Base-by-base conservation (phyloP, 1,284 basidiomycete genomes). In the Trichosporon inkin region DNA sequence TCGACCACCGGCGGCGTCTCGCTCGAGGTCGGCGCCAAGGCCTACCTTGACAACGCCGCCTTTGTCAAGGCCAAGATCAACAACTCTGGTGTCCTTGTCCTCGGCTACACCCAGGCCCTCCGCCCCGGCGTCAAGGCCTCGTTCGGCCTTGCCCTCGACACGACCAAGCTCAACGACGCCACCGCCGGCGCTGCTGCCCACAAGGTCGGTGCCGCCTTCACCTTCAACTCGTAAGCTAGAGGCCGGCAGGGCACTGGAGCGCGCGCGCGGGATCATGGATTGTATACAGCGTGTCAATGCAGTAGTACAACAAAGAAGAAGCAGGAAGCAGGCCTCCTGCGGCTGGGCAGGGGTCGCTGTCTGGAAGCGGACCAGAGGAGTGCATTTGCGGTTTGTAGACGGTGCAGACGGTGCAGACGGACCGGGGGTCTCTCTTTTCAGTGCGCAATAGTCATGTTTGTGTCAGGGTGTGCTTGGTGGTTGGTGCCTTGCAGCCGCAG, bases 31-130 rank as follows among this genome's bases (percentile, higher is more conserved):
- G 95, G 95, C 76, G 86, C 91, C 76, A 98, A 98, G 85, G 87
- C 89, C 62, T 82, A 81, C 78, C 77, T 82, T 60, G 92, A 96
- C 82, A 81, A 84, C 58, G 87, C 92, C 70, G 88, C 92, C 20
- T 96, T 92, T 75, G 84, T 96, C 82, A 96, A 99, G 86, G 91
- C 92, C 73, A 99, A 99, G 86, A 95, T 99, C 82, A 97, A 96
- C 87, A 95, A 95, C 83, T 80, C 86, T 67, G 93, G 93, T 83
- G 84, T 94, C 74, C 84, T 96, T 68, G 88, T 85, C 71, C 85
- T 94, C 68, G 90, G 88, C 69, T 93, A 95, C 84, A 94, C 91
- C 55, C 93, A 96, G 82, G 82, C 85, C 47, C 89, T 97, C 74
- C 80, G 93, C 71, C 93, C 94, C 55, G 95, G 95, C 75, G 92